Percentiles rank a stretch among this genome's conserved stretches.
Evolutionary conservation across 768 basidiomycete genomes (phyloP).

Genomic region (Russula sp.): DNA sequence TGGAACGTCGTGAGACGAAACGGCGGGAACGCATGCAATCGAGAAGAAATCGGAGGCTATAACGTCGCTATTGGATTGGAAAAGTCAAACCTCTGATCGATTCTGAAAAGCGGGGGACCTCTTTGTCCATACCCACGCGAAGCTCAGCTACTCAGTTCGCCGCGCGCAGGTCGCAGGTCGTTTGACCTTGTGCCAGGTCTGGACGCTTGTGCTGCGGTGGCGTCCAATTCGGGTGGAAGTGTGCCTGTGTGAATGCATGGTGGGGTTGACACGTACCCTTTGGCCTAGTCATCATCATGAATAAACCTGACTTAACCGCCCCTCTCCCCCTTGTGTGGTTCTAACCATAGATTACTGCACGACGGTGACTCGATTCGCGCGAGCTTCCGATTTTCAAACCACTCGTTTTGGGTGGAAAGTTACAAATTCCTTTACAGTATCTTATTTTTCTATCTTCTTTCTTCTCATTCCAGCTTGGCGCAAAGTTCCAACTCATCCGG

Average conservation of each 20-base stretch:
- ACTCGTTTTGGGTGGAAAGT: neutral
- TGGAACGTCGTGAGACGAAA: no score
- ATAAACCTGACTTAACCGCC: neutral
- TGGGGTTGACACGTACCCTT: neutral
- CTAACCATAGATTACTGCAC: no score
- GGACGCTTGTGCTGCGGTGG: neutral
- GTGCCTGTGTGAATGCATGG: neutral
- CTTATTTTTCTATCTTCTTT: neutral
- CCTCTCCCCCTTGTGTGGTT: neutral
- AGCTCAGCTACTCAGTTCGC: neutral
- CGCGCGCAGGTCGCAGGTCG: neutral
- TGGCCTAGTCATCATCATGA: neutral
- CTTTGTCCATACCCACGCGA: neutral
- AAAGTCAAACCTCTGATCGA: conserved; percentile 1
- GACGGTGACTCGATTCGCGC: neutral
- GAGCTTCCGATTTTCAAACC: conserved; percentile 4
- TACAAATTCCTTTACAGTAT: no score
- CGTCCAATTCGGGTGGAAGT: no score
- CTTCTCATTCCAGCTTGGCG: no score
- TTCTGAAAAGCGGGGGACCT: neutral
- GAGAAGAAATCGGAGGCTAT: no score
- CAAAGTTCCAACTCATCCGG: no score
- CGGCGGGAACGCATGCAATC: no score
- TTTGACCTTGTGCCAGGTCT: neutral
- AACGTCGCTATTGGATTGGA: neutral